These are phyloP conservation scores for Porphyrellus cyaneotinctus DNA, from an alignment of 768 basidiomycete species.

Conservation along the genomic window DNA sequence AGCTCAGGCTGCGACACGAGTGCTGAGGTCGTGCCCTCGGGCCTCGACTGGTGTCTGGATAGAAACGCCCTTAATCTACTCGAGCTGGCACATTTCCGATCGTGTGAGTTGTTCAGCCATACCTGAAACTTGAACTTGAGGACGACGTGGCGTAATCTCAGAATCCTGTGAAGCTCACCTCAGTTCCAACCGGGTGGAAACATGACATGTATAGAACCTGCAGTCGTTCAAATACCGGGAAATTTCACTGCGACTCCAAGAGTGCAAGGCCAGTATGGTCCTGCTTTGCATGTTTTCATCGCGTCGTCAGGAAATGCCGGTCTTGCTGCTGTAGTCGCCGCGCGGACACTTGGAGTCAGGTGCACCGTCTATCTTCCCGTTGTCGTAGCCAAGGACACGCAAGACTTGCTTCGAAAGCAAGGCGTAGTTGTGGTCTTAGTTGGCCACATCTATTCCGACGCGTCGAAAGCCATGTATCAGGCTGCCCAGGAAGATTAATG, in stretches of 20 bases:
- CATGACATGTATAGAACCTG: conserved; percentile 45
- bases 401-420: conserved; percentile 48
- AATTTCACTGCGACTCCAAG: conserved; percentile 57
- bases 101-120: conserved; percentile 48
- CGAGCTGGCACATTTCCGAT: conserved; percentile 53
- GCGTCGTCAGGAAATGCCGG: conserved; percentile 85
- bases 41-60: conserved; percentile 40
- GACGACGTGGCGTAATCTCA: background rate
- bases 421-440: conserved; percentile 55
- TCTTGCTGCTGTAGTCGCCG: conserved; percentile 63
- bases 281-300: conserved; percentile 55
- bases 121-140: conserved; percentile 73
- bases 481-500: conserved; percentile 43
- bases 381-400: conserved; percentile 45
- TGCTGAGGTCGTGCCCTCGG: background rate
- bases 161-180: background rate
- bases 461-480: conserved; percentile 47
- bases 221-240: conserved; percentile 82
- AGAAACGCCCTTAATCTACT: conserved; percentile 64
- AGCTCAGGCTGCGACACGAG: conserved; percentile 5
- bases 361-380: conserved; percentile 70
- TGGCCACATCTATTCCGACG: conserved; percentile 57
- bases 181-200: background rate
- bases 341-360: conserved; percentile 47
- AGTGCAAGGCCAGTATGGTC: conserved; percentile 49